Evolutionary conservation across 441 rosid species (phyloP), one percentile per base, ranked within the genome.

Genomic region (Mallotus japonicus): DNA sequence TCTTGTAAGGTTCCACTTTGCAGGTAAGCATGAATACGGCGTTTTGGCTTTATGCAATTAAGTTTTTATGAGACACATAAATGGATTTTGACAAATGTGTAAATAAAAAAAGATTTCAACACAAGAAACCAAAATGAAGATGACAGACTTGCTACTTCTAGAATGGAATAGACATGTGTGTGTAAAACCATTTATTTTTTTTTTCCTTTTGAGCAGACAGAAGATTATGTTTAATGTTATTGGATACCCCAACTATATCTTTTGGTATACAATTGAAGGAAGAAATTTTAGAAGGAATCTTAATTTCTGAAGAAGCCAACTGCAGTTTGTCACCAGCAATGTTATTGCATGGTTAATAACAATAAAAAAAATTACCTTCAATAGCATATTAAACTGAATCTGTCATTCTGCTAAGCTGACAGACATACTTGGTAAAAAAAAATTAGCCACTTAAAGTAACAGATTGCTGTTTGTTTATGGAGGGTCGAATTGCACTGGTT

Each of bases 1-100:
- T 80, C 79, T 74, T 94, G 97, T 91, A 84, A 80, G 76, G 90
- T 92, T 76, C 96, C 96, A 53, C 96, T 92, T 69, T 92, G 98
- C 60, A 61, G 92, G 97, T 92, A 83, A 82, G 85, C 73, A 19
- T 71, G 50, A 46, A 70, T 16, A 5, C 32, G 22, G 20, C 19
- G 17, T 15, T 54, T 62, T 55, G 17, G 13, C 5, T 47, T 19
- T 14, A 8, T 46, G 28, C 6, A 4, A 24, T 16, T 12, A 53
- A 60, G 28, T 67, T 58, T 37, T 20, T n/a, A 28, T 47, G 47
- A 24, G 56, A 22, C 42, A 20, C 17, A 44, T 24, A 44, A 55
- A n/a, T 20, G 11, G 40, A 60, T 28, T 13, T 28, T 8, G 42
- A 60, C 44, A 24, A 14, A 22, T 42, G 16, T 15, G 42, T 24